phyloP scores from a whole-genome alignment of 805 yeast genomes.

The Candida ovalis region DNA sequence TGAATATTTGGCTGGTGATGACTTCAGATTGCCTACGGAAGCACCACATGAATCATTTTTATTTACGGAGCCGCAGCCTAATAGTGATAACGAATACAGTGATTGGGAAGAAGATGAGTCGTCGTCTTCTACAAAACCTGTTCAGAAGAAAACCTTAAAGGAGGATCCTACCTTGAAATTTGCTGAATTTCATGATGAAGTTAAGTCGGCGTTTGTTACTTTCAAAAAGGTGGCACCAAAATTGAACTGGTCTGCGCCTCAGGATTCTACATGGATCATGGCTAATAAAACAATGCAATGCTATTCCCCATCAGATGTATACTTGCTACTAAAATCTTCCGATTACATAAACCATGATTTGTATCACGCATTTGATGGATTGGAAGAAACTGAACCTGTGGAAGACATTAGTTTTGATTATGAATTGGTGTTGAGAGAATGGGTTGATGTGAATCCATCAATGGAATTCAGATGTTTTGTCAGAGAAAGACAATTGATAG shows the following conservation, averaged over 20 bases:
- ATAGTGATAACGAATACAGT: constrained; percentile 64
- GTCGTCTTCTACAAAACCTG: not conserved
- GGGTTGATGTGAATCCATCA: constrained; percentile 84
- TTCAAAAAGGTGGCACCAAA: constrained; percentile 77
- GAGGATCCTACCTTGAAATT: constrained; percentile 49
- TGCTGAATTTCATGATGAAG: constrained; percentile 52
- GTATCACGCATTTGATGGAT: constrained; percentile 59
- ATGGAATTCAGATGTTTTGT: constrained; percentile 89
- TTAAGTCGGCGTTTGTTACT: constrained; percentile 43
- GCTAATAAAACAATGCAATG: constrained; percentile 76
- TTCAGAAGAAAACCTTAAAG: constrained; percentile 17
- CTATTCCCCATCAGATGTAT: constrained; percentile 66
- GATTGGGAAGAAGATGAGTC: constrained; percentile 57
- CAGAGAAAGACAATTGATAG: constrained; percentile 57
- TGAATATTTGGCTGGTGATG: constrained; percentile 61
- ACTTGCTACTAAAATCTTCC: constrained; percentile 77
- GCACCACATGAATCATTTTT: constrained; percentile 30
- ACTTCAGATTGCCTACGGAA: constrained; percentile 57
- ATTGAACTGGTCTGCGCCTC: constrained; percentile 95
- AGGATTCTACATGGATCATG: constrained; percentile 90
- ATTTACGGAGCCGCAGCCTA: constrained; percentile 31
- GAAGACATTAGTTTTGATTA: constrained; percentile 31
- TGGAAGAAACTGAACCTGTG: constrained; percentile 29
- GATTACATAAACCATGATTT: constrained; percentile 86
- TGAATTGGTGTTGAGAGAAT: constrained; percentile 75